A percentile compares a stretch with the other conserved stretches of the same genome.
Conservation (phyloP, 2,329 filamentous ascomycete genomes). For the Verticillium albo-atrum region DNA sequence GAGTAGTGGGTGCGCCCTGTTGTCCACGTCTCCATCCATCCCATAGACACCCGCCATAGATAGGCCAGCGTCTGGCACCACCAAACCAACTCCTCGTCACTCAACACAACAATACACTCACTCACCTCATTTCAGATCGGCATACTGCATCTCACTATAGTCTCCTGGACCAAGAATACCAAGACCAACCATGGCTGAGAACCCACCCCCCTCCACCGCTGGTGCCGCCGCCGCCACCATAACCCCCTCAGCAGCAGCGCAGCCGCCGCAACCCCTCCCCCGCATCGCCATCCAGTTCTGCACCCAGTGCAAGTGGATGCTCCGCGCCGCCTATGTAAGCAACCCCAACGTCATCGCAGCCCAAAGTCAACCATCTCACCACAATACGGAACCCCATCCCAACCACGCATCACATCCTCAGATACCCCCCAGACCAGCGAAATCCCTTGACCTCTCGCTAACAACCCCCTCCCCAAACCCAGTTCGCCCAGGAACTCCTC, state of each 20-base stretch:
- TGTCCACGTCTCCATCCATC: too few species aligned
- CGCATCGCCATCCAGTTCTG: conserved; percentile 87
- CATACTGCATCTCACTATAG: not conserved
- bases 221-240: not conserved
- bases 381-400: too few species aligned
- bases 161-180: not conserved
- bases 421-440: not conserved
- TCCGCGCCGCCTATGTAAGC: conserved; percentile 78
- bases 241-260: not conserved
- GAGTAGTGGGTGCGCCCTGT: too few species aligned
- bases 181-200: not conserved
- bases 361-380: not conserved
- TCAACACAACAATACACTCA: too few species aligned
- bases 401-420: too few species aligned
- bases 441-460: not conserved
- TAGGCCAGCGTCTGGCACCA: too few species aligned
- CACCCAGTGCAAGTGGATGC: conserved; percentile 91
- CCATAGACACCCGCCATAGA: too few species aligned
- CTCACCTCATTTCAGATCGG: not conserved
- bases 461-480: conserved; percentile 1
- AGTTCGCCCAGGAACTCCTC: conserved; percentile 93
- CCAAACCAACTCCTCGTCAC: not conserved
- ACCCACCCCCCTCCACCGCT: not conserved
- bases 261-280: conserved; percentile 44
- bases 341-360: not conserved